Base-by-base conservation (phyloP, 208 protist species). In the Herpetomonas samuelpessoai region DNA sequence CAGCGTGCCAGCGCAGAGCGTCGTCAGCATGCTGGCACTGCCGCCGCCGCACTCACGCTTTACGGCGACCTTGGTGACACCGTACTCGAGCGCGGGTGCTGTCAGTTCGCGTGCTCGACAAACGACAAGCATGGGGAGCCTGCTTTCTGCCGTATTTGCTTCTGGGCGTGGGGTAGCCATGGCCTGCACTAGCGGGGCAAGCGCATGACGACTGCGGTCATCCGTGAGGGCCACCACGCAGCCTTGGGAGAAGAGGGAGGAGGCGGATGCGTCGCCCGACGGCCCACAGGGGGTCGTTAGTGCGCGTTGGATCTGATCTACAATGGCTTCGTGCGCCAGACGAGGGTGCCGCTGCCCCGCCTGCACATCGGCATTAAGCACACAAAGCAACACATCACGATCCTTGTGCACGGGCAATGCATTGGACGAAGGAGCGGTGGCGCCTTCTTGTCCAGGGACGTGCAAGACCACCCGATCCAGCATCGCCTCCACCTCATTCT, bases 1-100 rank as follows among this genome's bases (percentile, higher is more conserved):
- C 19, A 77, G 75, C 7, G 82, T 74, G n/a, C 78, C 82, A 10
- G 81, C 74, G 47, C 75, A 77, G 31, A 93, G 30, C n/a, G 48
- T 62, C 3, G 74, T 68, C 30, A 92, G 59, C 31, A 63, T 51
- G 19, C 72, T 76, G 19, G 7, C 2, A 46, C 28, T 24, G 50
- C 29, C 26, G 68, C 67, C 14, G 49, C 63, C 6, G 39, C 62
- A 29, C 58, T 52, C 3, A 27, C 19, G 6, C 29, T 53, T 29
- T 19, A 82, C 61, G 31, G 50, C 35, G 0, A 65, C 61, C 12
- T 55, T 47, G 3, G 82, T 69, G 10, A 80, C 41, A 2, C 74
- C 66, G 30, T 74, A 79, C 62, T 90, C 69, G 18, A 78, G 53
- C 7, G 77, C 74, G 3, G 86, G 83, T 46, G 86, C 81, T 18